Percentiles rank a stretch among this genome's conserved stretches.
Evolutionary conservation across 2,329 filamentous ascomycete genomes (phyloP).

Genomic region (Fusarium sp.): DNA sequence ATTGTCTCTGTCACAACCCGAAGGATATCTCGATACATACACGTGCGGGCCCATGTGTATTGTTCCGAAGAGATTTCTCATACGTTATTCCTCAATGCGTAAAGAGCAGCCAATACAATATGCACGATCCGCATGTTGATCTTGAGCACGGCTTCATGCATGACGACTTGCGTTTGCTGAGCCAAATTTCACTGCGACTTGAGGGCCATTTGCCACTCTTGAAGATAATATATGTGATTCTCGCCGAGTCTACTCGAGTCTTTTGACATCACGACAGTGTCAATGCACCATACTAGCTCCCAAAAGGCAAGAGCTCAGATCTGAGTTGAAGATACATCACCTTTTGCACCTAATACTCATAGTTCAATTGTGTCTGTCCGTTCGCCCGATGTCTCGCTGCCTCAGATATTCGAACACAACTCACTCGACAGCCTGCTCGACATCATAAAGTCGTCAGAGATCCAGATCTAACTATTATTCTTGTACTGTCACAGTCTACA

Average conservation of each 20-base stretch:
- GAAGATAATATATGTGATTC: neutral
- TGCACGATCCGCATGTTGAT: neutral
- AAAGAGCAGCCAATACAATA: neutral
- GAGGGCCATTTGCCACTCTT: neutral
- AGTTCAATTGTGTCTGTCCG: too few relatives aligned
- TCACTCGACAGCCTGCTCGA: neutral
- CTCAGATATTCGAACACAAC: too few relatives aligned
- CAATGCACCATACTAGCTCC: neutral
- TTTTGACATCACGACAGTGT: neutral
- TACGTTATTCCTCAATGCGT: accelerated
- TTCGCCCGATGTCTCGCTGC: too few relatives aligned
- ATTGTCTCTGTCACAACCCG: neutral
- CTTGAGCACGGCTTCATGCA: neutral
- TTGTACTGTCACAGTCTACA: accelerated
- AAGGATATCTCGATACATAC: neutral
- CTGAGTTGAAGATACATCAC: accelerated
- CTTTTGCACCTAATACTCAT: neutral
- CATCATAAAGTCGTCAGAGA: neutral
- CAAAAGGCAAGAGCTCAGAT: neutral
- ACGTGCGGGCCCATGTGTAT: neutral
- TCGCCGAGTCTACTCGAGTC: neutral
- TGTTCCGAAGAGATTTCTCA: neutral
- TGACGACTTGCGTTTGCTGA: neutral
- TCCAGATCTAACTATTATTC: too few relatives aligned
- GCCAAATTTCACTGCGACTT: too few relatives aligned